Percentiles rank a stretch among this genome's conserved stretches.
phyloP scores from a whole-genome alignment of 2,329 filamentous ascomycete genomes.

The Ceratocystis cubensis region DNA sequence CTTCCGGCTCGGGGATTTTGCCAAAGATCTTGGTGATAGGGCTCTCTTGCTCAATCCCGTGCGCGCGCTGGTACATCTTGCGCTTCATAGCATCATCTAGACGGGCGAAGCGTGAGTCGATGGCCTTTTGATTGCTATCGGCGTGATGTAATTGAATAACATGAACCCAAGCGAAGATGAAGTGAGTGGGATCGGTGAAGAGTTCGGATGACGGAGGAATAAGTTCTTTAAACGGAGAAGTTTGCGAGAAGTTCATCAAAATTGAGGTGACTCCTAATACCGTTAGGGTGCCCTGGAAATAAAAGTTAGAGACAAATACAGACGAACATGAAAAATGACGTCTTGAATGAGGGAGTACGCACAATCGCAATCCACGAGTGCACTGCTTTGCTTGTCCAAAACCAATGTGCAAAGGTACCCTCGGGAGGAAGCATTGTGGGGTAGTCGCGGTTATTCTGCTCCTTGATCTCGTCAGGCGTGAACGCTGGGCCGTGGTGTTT shows the following conservation, averaged over 20 bases:
- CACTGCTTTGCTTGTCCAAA: conserved; percentile 62
- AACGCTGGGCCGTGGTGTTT: conserved; percentile 64
- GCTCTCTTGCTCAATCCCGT: conserved; percentile 59
- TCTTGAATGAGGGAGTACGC: conserved; percentile 26
- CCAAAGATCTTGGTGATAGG: conserved; percentile 39
- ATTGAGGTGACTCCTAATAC: conserved; percentile 60
- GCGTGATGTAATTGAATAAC: conserved; percentile 67
- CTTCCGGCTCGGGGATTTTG: conserved; percentile 28
- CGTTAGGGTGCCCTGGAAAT: conserved; percentile 48
- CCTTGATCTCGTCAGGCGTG: conserved; percentile 50
- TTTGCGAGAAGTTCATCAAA: conserved; percentile 63
- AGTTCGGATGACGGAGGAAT: conserved; percentile 60
- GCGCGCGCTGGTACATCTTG: conserved; percentile 69
- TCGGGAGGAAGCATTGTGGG: conserved; percentile 79
- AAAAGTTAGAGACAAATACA: conserved; percentile 5
- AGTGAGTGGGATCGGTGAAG: conserved; percentile 56
- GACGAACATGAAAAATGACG: background rate
- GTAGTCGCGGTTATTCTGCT: conserved; percentile 60
- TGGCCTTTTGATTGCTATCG: conserved; percentile 54
- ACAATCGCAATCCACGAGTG: conserved; percentile 80
- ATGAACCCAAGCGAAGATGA: conserved; percentile 50
- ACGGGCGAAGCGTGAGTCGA: conserved; percentile 57
- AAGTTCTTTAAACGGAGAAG: conserved; percentile 67
- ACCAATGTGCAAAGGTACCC: conserved; percentile 72
- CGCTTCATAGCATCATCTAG: conserved; percentile 83